Base-by-base conservation (phyloP, 176 grass and related monocot species). In the Bothriochloa decipiens region DNA sequence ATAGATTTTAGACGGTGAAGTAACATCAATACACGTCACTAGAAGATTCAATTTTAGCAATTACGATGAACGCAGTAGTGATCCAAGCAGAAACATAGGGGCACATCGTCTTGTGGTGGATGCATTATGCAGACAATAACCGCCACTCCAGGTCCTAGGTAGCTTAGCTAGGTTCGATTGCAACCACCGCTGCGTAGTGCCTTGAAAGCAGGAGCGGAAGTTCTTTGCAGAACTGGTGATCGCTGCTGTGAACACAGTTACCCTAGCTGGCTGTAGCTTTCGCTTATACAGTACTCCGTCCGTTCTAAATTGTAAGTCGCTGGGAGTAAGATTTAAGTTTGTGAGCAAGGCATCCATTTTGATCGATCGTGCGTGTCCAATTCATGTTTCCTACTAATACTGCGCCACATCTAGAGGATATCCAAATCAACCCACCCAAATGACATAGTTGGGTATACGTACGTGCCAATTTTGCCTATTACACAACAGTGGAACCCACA, bases 11-110 rank as follows among this genome's bases (percentile, higher is more conserved):
- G 37, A 83, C 11, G 29, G 82, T 26, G 29, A 83, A 52, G 60
- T 20, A 65, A 42, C 70, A 50, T 26, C 58, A 32, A 32, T 32
- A 26, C 70, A 65, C n/a, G n/a, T 26, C 58, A 50, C 29, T 35
- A 26, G 45, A 27, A 20, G 14, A 36, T 50, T 27, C 28, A 66
- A 52, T 26, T 66, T 20, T 8, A 65, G 27, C 11, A 15, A 42
- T 74, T 67, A 67, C 41, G 70, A 50, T 65, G 70, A 75, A 67
- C 61, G 15, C 9, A 1, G 42, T 41, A 12, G 62, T 68, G 72
- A 11, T 58, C 35, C 74, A 32, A 77, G 18, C 25, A 78, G 29
- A 8, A 77, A 70, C 35, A 42, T 40, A 9, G 43, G 28, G 81
- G 26, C 11, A 40, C 41, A 7, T 5, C 20, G 37, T 25, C 33